Evolutionary conservation across 345 rosid species (phyloP), one percentile per base, ranked within the genome.

Genomic region (Eucalyptus rudis): DNA sequence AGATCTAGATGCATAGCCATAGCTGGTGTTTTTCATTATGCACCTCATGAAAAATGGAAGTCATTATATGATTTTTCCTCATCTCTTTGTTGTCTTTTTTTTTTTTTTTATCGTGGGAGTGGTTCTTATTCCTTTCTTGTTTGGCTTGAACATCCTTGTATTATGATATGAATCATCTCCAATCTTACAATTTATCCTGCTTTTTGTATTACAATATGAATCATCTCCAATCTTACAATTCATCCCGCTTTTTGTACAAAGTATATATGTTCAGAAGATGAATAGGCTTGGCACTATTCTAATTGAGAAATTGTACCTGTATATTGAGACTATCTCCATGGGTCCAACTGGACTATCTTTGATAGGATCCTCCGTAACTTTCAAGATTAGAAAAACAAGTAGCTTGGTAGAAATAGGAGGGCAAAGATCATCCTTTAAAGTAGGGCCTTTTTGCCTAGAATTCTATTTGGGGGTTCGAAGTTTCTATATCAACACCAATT

Each of bases 231-330:
- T 84, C 54, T 84, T 7, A 84, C 86, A 84, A 84, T 84, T 84
- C 27, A 7, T 64, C 76, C 12, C 86, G 76, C 88, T 90, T 44
- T 87, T 84, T 45, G 45, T 91, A 93, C 95, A 98, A 2, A 51
- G 56, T 7, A 3, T 29, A 88, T 95, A 89, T 96, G 99, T 91
- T 94, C 95, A 50, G 89, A 94, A 90, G 99, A 96, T 56, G 95
- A 90, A 49, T 94, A 94, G 88, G 54, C 40, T 16, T 59, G 51
- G 87, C 14, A 58, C 66, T 58, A 58, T 58, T 58, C 66, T 58
- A 13, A 58, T 15, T 58, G 14, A 11, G 64, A 58, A 58, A 58
- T 5, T 25, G 14, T 10, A 58, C 66, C 0, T 11, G 2, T 25
- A 13, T 25, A 25, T 5, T 11, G n/a, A 25, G n/a, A 58, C 66